Conservation (phyloP, 169 alveolate species). For the Hepatocystis sp. region DNA sequence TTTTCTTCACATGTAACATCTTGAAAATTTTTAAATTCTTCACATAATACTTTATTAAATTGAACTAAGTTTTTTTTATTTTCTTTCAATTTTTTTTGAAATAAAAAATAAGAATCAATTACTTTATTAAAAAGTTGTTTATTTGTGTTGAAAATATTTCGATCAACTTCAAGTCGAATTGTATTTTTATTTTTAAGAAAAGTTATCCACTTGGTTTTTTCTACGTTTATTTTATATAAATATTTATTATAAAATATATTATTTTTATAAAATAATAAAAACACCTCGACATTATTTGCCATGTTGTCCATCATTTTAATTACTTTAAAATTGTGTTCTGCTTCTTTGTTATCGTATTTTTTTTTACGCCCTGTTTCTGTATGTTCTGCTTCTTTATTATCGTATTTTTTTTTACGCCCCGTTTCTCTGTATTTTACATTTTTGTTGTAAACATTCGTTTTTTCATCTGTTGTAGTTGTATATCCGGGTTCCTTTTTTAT, state of each 20-base stretch:
- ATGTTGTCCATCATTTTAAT: conserved; percentile 11
- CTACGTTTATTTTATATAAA: conserved; percentile 44
- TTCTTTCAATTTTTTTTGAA: conserved; percentile 66
- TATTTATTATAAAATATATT: conserved; percentile 55
- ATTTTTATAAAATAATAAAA: conserved; percentile 40
- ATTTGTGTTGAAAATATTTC: conserved; percentile 66
- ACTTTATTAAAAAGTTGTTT: conserved; percentile 61
- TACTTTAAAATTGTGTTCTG: neutral
- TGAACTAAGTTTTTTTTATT: conserved; percentile 46
- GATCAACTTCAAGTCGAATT: conserved; percentile 42
- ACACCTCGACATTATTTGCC: conserved; percentile 44
- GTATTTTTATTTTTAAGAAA: conserved; percentile 56
- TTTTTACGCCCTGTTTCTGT: neutral
- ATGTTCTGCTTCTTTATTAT: neutral
- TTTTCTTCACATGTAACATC: conserved; percentile 44
- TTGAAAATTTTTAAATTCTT: conserved; percentile 67
- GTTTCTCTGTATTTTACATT: neutral
- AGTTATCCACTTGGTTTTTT: conserved; percentile 53
- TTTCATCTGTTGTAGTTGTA: neutral
- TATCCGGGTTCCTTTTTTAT: too few relatives aligned
- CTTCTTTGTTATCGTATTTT: neutral
- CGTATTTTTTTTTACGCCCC: neutral
- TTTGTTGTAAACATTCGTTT: neutral
- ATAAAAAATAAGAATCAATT: conserved; percentile 52
- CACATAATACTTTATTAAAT: conserved; percentile 57